Evolutionary conservation across 2,329 filamentous ascomycete species (phyloP), one percentile per base, ranked within the genome.

Genomic region (Botrytis sinoallii): DNA sequence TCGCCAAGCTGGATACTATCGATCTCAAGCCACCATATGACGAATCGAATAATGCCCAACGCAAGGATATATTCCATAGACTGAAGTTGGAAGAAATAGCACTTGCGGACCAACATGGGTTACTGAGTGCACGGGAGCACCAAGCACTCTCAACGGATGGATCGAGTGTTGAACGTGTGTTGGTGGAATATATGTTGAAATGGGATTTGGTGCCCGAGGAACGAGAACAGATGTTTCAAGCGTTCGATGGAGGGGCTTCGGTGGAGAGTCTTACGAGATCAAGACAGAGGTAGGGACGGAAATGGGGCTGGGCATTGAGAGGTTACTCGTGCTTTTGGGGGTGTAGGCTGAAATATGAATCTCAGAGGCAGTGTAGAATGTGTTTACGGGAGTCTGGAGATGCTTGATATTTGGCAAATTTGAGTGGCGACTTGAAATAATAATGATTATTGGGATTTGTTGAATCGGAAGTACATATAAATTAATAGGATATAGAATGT

Each of bases 221-320:
- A 16, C 48, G 48, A 22, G 20, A 4, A 29, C 4, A 4, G 10
- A 29, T 40, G 1, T 68, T 57, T 29, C 18, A 55, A 18, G 35
- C 35, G 9, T 29, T 42, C 2, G 48, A 68, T 57, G 12, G 35
- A 22, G 48, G 48, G 10, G 35, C 40, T 29, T 42, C 48, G 35
- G 32, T 40, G 9, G 25, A 42, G 16, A 38, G 25, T 7, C 55
- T 57, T 32, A 8, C 16, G 35, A 3, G 10, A 2, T 22, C 38
- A 3, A 7, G 25, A 40, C 3, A 4, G 25, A 2, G n/a, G 1
- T 55, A 16, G 14, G 32, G 9, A 20, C 4, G 14, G 9, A 8
- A 18, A 8, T 5, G 18, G 9, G 25, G n/a, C 35, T 22, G 14
- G 18, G 14, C 0, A 3, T 29, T 18, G n/a, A 9, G 0, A 29